Percentiles rank a stretch among this genome's conserved stretches.
Conservation (phyloP, 495 filamentous ascomycete genomes). For the Pyronema domesticum region DNA sequence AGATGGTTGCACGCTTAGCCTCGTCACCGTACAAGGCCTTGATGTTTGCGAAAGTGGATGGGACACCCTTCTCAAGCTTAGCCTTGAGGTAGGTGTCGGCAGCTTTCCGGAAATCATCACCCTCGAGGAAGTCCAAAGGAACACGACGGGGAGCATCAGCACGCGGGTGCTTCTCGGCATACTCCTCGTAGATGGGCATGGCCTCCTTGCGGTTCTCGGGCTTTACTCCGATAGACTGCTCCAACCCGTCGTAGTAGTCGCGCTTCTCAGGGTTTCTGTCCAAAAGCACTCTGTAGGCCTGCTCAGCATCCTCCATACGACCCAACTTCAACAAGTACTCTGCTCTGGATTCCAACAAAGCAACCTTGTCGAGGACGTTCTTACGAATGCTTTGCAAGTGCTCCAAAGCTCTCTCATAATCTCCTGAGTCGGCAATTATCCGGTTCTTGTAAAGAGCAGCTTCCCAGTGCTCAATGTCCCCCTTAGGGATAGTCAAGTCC, state of each 20-base stretch:
- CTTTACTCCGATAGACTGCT: conserved; percentile 45
- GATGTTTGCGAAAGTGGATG: conserved; percentile 87
- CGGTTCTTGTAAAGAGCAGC: conserved; percentile 88
- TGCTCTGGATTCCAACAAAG: conserved; percentile 77
- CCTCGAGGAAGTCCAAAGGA: conserved; percentile 77
- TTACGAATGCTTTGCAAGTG: conserved; percentile 65
- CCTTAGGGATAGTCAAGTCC: conserved; percentile 38
- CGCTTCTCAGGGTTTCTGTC: conserved; percentile 78
- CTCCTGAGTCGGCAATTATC: conserved; percentile 75
- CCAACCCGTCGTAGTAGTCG: conserved; percentile 65
- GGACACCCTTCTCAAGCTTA: conserved; percentile 90
- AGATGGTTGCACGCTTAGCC: conserved; percentile 56
- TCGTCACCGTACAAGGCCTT: conserved; percentile 71
- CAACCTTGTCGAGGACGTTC: conserved; percentile 63
- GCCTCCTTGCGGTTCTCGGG: conserved; percentile 40
- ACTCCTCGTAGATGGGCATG: conserved; percentile 58
- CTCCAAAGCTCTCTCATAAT: conserved; percentile 62
- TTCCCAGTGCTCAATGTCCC: conserved; percentile 89
- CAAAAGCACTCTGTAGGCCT: conserved; percentile 61
- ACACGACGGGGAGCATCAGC: conserved; percentile 72
- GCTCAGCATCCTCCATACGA: conserved; percentile 60
- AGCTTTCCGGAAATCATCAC: conserved; percentile 63
- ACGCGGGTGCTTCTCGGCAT: conserved; percentile 60
- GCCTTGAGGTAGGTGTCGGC: conserved; percentile 65
- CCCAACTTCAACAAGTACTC: conserved; percentile 66